Evolutionary conservation across 768 basidiomycete genomes (phyloP).

Genomic region (Candolleomyces eurysporus): DNA sequence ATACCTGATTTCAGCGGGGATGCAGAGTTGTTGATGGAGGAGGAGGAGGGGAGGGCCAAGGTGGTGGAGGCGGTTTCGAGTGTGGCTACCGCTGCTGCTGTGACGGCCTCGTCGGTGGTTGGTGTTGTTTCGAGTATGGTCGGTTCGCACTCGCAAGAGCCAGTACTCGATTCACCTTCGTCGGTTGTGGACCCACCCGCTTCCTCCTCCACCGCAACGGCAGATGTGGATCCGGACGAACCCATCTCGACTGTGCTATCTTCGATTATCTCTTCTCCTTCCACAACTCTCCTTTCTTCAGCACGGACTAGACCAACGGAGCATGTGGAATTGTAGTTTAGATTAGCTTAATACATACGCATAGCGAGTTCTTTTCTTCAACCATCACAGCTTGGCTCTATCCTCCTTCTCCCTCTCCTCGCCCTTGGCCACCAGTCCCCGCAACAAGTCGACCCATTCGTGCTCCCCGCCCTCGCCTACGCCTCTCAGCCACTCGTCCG

Average conservation of each 20-base stretch:
- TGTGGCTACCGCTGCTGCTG: background rate
- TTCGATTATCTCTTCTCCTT: background rate
- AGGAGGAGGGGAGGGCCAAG: constrained; percentile 23
- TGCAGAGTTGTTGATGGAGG: constrained; percentile 26
- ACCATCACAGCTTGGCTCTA: no score
- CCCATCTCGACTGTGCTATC: background rate
- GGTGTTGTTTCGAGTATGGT: background rate
- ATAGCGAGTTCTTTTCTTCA: no score
- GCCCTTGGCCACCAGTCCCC: constrained; percentile 29
- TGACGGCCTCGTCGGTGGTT: background rate
- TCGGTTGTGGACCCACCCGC: no score
- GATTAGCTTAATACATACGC: no score
- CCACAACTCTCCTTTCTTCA: background rate
- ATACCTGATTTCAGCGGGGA: constrained; percentile 51
- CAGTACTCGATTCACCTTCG: background rate
- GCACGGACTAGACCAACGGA: background rate
- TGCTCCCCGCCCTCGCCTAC: constrained; percentile 55
- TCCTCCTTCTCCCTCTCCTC: constrained; percentile 16
- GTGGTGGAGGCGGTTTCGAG: background rate
- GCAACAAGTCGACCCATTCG: constrained; percentile 60
- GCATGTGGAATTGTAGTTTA: background rate
- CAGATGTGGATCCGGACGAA: background rate
- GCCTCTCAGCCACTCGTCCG: constrained; percentile 56
- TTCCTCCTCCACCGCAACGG: no score
- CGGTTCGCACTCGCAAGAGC: background rate